Evolutionary conservation across 768 basidiomycete genomes (phyloP), one percentile per base, ranked within the genome.

Genomic region (Pleurotus tuoliensis): DNA sequence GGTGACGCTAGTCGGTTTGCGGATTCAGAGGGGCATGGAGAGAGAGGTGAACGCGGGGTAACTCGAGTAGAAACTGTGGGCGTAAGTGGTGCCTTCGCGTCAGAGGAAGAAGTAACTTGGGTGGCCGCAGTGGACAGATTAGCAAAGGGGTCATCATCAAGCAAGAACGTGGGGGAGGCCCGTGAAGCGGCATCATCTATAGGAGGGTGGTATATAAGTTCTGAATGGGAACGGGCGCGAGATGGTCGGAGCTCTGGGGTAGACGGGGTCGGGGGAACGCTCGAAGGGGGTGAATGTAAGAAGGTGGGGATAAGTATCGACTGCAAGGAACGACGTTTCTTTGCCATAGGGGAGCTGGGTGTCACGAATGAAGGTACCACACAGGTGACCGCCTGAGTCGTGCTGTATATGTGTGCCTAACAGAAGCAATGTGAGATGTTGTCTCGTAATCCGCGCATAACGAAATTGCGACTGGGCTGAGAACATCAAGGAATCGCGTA

Each of bases 91-190:
- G 43, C 16, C 13, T 37, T 48, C 27, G 47, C 8, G 37, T 39
- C 24, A 38, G 53, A 51, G 27, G 20, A 41, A 48, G 48, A 24
- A 18, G 30, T 34, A 9, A 34, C 30, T 34, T 47, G 46, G 20
- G 47, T 55, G 50, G 56, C 55, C 34, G 52, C 48, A 4, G 47
- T 30, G 8, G 37, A 52, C 12, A 86, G 73, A 58, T 84, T 82
- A 18, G 88, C 88, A 62, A 90, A 90, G 1, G 88, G 88, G 62
- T 90, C 88, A 51, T 86, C 83, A 62, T 89, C 88, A 22, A 87
- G 72, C 16, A 88, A 74, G 58, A 73, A 78, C n/a, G 66, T 68
- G 13, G 71, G 73, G 25, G 53, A 20, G 18, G 57, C 57, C 12
- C 66, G 67, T 45, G 73, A 24, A 5, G 18, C 15, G n/a, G 37